These are phyloP conservation scores for Leccinellum luteum DNA, from an alignment of 768 basidiomycete species.

Conservation along the genomic window DNA sequence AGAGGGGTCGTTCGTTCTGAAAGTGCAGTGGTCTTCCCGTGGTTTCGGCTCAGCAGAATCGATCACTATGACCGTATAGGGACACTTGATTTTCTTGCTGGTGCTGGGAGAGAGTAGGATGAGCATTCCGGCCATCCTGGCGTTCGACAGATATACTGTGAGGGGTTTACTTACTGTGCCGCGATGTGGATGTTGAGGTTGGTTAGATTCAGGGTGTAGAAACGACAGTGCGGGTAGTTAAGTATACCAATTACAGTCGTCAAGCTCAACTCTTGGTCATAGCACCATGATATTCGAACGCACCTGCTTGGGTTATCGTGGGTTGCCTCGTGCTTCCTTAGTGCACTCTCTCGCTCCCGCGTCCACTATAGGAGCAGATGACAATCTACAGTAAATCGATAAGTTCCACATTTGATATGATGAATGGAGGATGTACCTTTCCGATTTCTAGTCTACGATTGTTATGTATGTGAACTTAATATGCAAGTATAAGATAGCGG, in stretches of 20 bases:
- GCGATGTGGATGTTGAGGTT: background rate
- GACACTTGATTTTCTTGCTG: slow-evolving; percentile 10
- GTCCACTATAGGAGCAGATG: slow-evolving; percentile 6
- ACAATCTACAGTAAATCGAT: slow-evolving; percentile 1
- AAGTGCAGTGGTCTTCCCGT: background rate
- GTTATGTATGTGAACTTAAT: background rate
- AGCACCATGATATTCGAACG: background rate
- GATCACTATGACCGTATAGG: background rate
- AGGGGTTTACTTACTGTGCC: slow-evolving; percentile 13
- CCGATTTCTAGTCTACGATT: background rate
- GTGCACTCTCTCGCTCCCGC: background rate
- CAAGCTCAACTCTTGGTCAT: background rate
- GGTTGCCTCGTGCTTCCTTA: slow-evolving; percentile 11
- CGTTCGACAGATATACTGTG: background rate
- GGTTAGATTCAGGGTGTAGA: slow-evolving; percentile 5
- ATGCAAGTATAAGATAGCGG: background rate
- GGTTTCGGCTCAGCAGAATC: background rate
- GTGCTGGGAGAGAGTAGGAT: slow-evolving; percentile 9
- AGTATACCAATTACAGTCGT: slow-evolving; percentile 4
- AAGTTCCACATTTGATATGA: background rate
- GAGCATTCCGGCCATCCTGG: background rate
- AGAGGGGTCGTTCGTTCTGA: slow-evolving; percentile 14
- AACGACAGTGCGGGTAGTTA: slow-evolving; percentile 8
- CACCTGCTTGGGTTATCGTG: slow-evolving; percentile 12
- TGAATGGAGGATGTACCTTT: background rate